A percentile compares a stretch with the other conserved stretches of the same genome.
Evolutionary conservation across 208 protist species (phyloP).

Genomic region (Leishmania tropica): DNA sequence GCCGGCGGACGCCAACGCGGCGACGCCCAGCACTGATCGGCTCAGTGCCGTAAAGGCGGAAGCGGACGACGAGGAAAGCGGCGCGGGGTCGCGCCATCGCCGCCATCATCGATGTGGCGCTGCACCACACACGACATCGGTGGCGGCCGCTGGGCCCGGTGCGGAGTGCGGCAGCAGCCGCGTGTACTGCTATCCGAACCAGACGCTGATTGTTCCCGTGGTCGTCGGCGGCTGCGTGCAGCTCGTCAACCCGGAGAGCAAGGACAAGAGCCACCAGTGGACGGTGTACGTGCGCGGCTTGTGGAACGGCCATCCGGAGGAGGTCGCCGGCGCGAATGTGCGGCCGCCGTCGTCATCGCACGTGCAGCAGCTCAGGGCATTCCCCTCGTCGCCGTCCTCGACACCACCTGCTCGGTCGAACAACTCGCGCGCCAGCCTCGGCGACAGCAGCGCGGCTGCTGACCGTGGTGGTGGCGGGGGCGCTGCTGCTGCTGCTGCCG

Average conservation of each 20-base stretch:
- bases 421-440: not conserved
- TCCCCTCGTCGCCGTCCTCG: not conserved
- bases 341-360: slow-evolving; percentile 2
- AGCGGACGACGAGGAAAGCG: not conserved
- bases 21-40: not conserved
- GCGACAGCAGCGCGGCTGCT: not conserved
- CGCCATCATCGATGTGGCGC: not conserved
- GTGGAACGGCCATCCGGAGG: slow-evolving; percentile 56
- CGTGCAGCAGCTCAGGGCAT: not conserved
- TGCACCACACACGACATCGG: not conserved
- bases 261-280: slow-evolving; percentile 81
- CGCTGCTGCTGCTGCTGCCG: not conserved
- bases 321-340: slow-evolving; percentile 13
- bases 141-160: not conserved
- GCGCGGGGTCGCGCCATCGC: not conserved
- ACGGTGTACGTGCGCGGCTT: slow-evolving; percentile 90
- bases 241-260: slow-evolving; percentile 65
- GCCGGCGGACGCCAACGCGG: not conserved
- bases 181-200: slow-evolving; percentile 3
- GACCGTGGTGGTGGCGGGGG: slow-evolving; percentile 7
- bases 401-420: not conserved
- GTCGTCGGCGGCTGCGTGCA: slow-evolving; percentile 76
- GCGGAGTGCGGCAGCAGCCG: not conserved
- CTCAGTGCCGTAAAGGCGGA: slow-evolving; percentile 11
- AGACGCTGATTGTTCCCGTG: slow-evolving; percentile 51